Evolutionary conservation across 495 filamentous ascomycete genomes (phyloP).

Genomic region (Neurospora sp.): DNA sequence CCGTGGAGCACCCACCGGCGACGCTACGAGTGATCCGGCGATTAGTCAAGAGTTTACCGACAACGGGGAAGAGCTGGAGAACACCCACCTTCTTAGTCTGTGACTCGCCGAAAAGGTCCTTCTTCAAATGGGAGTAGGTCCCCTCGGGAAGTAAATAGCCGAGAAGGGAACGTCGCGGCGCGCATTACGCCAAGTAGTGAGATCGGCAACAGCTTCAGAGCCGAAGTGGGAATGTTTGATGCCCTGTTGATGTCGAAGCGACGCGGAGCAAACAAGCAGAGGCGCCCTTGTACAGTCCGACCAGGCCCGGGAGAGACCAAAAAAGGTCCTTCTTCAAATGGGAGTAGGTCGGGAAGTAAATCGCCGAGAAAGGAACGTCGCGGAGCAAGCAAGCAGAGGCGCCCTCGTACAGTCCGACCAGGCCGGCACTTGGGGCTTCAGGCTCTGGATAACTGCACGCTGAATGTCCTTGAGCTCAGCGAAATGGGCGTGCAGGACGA

Average conservation of each 20-base stretch:
- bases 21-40: neutral
- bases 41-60: conserved; percentile 45
- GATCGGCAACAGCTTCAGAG: too few species aligned
- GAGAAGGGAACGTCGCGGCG: conserved; percentile 89
- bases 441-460: too few species aligned
- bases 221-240: too few species aligned
- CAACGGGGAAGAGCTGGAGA: conserved; percentile 78
- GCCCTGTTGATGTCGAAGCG: too few species aligned
- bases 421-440: too few species aligned
- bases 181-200: too few species aligned
- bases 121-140: conserved; percentile 87
- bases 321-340: conserved; percentile 92
- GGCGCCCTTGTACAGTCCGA: conserved; percentile 96
- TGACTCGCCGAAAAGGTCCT: conserved; percentile 84
- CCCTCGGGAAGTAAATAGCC: conserved; percentile 85
- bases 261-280: conserved; percentile 67
- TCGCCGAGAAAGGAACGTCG: conserved; percentile 94
- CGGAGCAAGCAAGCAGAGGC: conserved; percentile 47
- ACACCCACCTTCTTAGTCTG: conserved; percentile 84
- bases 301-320: conserved; percentile 50
- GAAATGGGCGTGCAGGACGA: too few species aligned
- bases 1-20: neutral
- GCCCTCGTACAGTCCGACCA: too few species aligned
- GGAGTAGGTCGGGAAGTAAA: conserved; percentile 95
- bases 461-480: too few species aligned